phyloP scores from a whole-genome alignment of 148 eudicot species.

The Silene latifolia region DNA sequence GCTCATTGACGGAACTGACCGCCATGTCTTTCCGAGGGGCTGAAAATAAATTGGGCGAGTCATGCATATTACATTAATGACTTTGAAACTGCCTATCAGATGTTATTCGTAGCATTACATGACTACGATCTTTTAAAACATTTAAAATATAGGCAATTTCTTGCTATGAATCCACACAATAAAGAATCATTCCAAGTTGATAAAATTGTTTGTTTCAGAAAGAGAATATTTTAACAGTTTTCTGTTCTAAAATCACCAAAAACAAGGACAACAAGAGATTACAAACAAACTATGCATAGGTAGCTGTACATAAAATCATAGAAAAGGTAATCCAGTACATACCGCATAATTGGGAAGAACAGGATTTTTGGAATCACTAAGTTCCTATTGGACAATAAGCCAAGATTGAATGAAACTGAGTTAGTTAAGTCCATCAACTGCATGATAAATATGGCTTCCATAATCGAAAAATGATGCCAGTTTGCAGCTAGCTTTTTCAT shows the following conservation, averaged over 20 bases:
- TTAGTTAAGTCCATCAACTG: slow-evolving; percentile 1
- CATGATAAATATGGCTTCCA: slow-evolving; percentile 3
- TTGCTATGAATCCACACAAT: not conserved
- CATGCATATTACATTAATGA: slow-evolving; percentile 7
- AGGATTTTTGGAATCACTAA: slow-evolving; percentile 42
- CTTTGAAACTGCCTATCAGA: not conserved
- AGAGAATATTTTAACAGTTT: not conserved
- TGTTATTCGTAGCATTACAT: not conserved
- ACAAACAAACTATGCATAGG: not conserved
- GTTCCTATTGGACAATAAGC: slow-evolving; percentile 40
- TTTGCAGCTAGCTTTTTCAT: not conserved
- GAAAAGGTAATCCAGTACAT: slow-evolving; percentile 23
- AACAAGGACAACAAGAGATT: not conserved
- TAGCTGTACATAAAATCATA: not conserved
- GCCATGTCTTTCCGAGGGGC: slow-evolving; percentile 97
- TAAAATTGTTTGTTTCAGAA: not conserved
- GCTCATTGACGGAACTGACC: slow-evolving; percentile 68
- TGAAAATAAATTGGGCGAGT: slow-evolving; percentile 21
- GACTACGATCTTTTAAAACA: not conserved
- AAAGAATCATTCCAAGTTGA: not conserved
- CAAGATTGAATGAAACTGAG: not conserved
- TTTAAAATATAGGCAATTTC: not conserved
- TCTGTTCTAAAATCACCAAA: not conserved
- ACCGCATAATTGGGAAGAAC: slow-evolving; percentile 67
- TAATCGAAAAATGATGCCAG: slow-evolving; percentile 7